Base-by-base conservation (phyloP, 2,329 filamentous ascomycete genomes). In the Allantophomopsis cytisporea region DNA sequence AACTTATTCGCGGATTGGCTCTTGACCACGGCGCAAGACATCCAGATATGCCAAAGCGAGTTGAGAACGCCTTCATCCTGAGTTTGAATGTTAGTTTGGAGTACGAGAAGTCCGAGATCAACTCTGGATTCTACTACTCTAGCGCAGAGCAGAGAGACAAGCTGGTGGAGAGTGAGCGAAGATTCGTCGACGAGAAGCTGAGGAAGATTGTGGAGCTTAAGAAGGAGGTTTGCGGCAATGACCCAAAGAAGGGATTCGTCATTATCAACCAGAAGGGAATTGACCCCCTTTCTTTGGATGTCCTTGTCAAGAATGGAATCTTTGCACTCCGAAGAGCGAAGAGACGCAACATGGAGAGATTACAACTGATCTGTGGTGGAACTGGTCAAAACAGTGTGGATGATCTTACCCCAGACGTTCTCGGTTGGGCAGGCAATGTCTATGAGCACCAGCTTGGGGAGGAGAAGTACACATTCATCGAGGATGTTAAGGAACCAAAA, bases 181-280 rank as follows among this genome's bases (percentile, higher is more conserved):
- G 84, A 45, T 95, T 95, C 53, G 87, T 98, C 35, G 91, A 98
- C 54, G 80, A 91, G 48, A 98, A 96, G 71, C 66, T 98, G 50
- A 83, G 87, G 63, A 95, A 94, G 70, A 96, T 98, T 59, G 84
- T 98, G 11, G 89, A 95, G 50, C 69, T 98, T 47, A 98, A 98
- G 76, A 94, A 96, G 69, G 78, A 94, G 61, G 86, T 96, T 12
- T 98, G 91, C 62, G 91, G 89, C 21, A 82, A 79, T 51, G 91
- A 96, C 54, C 77, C 80, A 7, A 91, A 85, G 66, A 95, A 96
- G 72, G 81, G 83, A 54, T 98, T 98, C 58, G 91, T 96, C 48
- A 80, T 98, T 54, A 85, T 98, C 63, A 98, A 98, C 69, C 91
- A 98, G 64, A 98, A 98, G 73, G 91, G 91, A 46, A 98, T 98